Evolutionary conservation across 805 yeast species (phyloP).

Genomic region (Pichia phayaonensis): DNA sequence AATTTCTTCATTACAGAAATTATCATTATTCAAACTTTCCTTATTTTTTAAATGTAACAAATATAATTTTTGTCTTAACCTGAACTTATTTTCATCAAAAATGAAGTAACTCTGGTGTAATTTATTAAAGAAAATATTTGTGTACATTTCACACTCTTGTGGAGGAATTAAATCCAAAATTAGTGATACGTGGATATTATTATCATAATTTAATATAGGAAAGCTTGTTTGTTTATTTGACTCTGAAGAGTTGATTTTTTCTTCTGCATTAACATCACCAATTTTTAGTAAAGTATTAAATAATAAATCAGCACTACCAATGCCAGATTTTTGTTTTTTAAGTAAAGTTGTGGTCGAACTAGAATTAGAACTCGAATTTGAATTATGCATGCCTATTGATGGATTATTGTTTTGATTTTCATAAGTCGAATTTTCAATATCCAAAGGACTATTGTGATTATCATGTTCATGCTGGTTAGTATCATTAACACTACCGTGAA

Average conservation of each 20-base stretch:
- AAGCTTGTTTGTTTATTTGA: neutral
- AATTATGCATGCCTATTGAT: neutral
- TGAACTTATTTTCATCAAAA: slow-evolving; percentile 27
- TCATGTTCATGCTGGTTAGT: neutral
- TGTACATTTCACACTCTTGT: slow-evolving; percentile 25
- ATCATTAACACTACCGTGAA: neutral
- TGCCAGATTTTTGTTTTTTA: slow-evolving; percentile 7
- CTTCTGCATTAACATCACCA: slow-evolving; percentile 5
- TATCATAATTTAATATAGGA: neutral
- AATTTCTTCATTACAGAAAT: slow-evolving; percentile 19
- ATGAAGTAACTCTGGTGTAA: slow-evolving; percentile 31
- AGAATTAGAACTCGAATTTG: neutral
- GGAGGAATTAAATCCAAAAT: slow-evolving; percentile 19
- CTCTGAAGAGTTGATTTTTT: neutral
- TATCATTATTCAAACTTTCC: neutral
- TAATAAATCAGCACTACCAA: slow-evolving; percentile 12
- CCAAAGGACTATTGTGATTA: slow-evolving; percentile 13
- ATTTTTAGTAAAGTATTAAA: slow-evolving; percentile 13
- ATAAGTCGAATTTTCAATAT: neutral
- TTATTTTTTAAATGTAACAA: slow-evolving; percentile 17
- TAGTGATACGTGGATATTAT: slow-evolving; percentile 3
- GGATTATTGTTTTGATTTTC: neutral
- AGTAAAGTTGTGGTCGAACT: neutral
- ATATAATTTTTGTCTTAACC: slow-evolving; percentile 22
- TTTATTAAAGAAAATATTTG: slow-evolving; percentile 28